Evolutionary conservation across 2,329 filamentous ascomycete species (phyloP).

Genomic region (Bipolaris sorokiniana): DNA sequence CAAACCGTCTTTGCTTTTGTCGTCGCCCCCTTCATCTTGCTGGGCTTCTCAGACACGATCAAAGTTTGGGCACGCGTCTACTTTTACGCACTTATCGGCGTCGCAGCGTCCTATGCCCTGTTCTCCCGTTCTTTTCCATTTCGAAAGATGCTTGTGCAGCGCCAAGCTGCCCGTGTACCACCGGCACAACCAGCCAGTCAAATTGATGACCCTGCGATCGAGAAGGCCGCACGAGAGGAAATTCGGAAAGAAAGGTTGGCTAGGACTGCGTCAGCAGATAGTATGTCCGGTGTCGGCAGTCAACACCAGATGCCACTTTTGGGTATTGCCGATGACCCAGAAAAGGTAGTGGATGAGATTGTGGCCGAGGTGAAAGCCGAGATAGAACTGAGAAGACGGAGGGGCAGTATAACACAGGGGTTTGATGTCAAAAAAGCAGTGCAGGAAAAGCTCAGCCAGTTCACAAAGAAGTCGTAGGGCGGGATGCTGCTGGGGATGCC

Average conservation of each 20-base stretch:
- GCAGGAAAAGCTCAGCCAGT: constrained; percentile 45
- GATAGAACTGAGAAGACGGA: constrained; percentile 65
- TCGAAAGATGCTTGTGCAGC: constrained; percentile 50
- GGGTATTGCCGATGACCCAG: constrained; percentile 79
- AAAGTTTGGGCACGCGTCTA: constrained; percentile 84
- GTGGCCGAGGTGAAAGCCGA: constrained; percentile 76
- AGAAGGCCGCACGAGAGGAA: constrained; percentile 45
- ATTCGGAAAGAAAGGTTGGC: constrained; percentile 48
- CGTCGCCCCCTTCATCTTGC: constrained; percentile 82
- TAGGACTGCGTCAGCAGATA: constrained; percentile 63
- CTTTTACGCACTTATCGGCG: constrained; percentile 80
- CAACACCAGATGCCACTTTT: constrained; percentile 65
- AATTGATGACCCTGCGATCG: constrained; percentile 35
- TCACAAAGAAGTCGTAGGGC: constrained; percentile 30
- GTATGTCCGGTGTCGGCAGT: constrained; percentile 47
- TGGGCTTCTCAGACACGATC: constrained; percentile 73
- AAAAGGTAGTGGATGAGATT: constrained; percentile 77
- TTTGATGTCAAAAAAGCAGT: constrained; percentile 47
- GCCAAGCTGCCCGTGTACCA: constrained; percentile 32
- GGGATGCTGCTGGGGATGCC: neutral
- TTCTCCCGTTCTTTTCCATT: constrained; percentile 80
- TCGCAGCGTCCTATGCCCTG: constrained; percentile 69
- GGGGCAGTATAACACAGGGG: constrained; percentile 48
- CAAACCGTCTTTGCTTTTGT: constrained; percentile 85
- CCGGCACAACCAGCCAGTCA: constrained; percentile 22